These are phyloP conservation scores for Calocybe gambosa DNA, from an alignment of 1,284 basidiomycete species.

Conservation along the genomic window DNA sequence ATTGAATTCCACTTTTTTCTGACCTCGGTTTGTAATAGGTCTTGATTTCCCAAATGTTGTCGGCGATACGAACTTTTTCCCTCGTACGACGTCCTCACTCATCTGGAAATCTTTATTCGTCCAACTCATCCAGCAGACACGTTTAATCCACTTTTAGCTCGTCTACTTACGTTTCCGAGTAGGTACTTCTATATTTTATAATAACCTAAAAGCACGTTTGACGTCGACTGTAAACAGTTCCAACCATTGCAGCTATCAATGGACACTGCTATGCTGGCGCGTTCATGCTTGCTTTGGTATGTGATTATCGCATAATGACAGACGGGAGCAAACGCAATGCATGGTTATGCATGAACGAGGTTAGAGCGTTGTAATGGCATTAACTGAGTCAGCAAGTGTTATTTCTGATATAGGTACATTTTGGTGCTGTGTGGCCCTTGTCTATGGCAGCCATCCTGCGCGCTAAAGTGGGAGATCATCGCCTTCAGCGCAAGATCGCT, in stretches of 20 bases:
- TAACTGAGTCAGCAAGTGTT: not conserved
- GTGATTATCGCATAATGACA: slow-evolving; percentile 89
- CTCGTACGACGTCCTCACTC: slow-evolving; percentile 39
- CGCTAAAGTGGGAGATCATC: slow-evolving; percentile 58
- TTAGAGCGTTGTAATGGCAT: slow-evolving; percentile 22
- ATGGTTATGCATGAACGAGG: slow-evolving; percentile 94
- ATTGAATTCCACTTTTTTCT: not conserved
- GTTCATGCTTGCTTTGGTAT: slow-evolving; percentile 73
- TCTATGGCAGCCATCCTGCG: slow-evolving; percentile 65
- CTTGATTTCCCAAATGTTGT: slow-evolving; percentile 66
- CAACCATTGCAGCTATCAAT: slow-evolving; percentile 84
- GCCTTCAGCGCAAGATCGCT: slow-evolving; percentile 69
- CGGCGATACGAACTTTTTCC: slow-evolving; percentile 69
- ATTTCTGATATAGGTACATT: slow-evolving; percentile 53
- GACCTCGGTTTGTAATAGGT: slow-evolving; percentile 34
- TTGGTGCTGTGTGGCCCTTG: slow-evolving; percentile 75
- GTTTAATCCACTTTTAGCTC: slow-evolving; percentile 47
- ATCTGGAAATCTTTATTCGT: not conserved
- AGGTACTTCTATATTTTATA: slow-evolving; percentile 21
- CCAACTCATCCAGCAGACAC: slow-evolving; percentile 35
- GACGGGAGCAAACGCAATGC: slow-evolving; percentile 72
- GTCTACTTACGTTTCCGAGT: slow-evolving; percentile 69
- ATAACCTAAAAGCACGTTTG: not conserved
- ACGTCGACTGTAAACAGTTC: slow-evolving; percentile 40
- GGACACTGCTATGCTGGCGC: slow-evolving; percentile 90